phyloP scores from a whole-genome alignment of 345 rosid genomes.

The Populus davidiana region DNA sequence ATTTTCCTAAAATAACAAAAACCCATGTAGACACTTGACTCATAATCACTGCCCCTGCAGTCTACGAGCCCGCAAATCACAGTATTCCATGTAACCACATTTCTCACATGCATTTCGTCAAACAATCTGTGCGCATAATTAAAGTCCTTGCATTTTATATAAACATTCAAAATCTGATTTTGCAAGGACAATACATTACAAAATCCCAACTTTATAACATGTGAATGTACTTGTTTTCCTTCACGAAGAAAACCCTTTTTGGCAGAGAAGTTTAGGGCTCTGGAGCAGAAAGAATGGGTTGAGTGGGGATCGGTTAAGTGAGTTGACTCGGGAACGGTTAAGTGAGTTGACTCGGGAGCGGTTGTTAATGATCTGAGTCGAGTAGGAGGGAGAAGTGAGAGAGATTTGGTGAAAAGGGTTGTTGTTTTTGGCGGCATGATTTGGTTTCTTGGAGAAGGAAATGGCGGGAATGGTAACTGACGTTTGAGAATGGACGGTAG shows the following conservation, averaged over 20 bases:
- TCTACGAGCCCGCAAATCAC: constrained; percentile 43
- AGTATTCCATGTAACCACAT: constrained; percentile 65
- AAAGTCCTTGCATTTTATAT: constrained; percentile 35
- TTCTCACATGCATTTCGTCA: constrained; percentile 61
- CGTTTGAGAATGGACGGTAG: constrained; percentile 33
- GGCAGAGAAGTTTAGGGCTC: constrained; percentile 39
- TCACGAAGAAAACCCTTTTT: constrained; percentile 19
- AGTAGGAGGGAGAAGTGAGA: neutral
- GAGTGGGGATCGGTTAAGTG: neutral
- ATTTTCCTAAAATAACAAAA: constrained; percentile 43
- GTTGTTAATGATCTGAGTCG: constrained; percentile 1
- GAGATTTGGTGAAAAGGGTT: neutral
- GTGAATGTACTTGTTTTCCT: constrained; percentile 44
- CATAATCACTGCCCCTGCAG: constrained; percentile 6
- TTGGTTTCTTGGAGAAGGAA: neutral
- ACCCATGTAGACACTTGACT: constrained; percentile 14
- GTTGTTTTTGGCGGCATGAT: neutral
- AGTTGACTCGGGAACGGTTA: neutral
- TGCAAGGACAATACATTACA: constrained; percentile 34
- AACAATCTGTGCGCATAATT: constrained; percentile 39
- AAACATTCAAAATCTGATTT: constrained; percentile 50
- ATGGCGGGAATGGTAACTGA: constrained; percentile 21
- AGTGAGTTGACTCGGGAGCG: neutral
- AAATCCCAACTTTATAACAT: constrained; percentile 42
- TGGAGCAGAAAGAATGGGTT: constrained; percentile 18